These are phyloP conservation scores for Terfezia boudieri DNA, from an alignment of 495 filamentous ascomycete species.

Conservation along the genomic window DNA sequence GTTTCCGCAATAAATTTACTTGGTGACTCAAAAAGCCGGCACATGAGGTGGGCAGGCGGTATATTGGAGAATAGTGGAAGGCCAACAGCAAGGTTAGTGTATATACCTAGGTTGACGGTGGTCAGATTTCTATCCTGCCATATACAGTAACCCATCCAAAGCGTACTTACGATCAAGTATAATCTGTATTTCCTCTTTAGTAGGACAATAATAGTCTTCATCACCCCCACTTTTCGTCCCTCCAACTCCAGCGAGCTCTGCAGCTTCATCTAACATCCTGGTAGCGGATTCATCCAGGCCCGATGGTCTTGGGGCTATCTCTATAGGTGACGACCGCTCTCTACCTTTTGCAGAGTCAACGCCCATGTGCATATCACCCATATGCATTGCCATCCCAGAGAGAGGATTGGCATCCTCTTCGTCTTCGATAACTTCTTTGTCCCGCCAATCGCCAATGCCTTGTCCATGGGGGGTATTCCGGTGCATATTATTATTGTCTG, in stretches of 20 bases:
- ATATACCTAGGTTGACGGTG: not conserved
- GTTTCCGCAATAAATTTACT: not conserved
- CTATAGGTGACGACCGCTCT: too few relatives aligned
- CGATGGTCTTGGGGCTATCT: too few relatives aligned
- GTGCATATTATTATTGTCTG: not conserved
- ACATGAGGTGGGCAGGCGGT: not conserved
- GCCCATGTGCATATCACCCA: not conserved
- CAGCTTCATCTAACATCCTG: too few relatives aligned
- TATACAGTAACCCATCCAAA: too few relatives aligned
- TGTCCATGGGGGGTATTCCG: not conserved
- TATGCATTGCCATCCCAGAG: not conserved
- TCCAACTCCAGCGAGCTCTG: too few relatives aligned
- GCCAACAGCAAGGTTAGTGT: not conserved
- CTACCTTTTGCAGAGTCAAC: too few relatives aligned
- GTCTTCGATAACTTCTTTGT: not conserved
- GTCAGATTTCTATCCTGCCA: too few relatives aligned
- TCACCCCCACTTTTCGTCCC: not conserved
- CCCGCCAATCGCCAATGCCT: not conserved
- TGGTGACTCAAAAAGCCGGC: not conserved
- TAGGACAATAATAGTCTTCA: not conserved
- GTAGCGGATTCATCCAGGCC: too few relatives aligned
- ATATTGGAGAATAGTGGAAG: not conserved
- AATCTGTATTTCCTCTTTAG: not conserved
- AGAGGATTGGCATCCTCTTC: not conserved
- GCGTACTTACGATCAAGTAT: not conserved